These are phyloP conservation scores for Whalleya microplaca DNA, from an alignment of 2,329 filamentous ascomycete genomes.

Conservation along the genomic window DNA sequence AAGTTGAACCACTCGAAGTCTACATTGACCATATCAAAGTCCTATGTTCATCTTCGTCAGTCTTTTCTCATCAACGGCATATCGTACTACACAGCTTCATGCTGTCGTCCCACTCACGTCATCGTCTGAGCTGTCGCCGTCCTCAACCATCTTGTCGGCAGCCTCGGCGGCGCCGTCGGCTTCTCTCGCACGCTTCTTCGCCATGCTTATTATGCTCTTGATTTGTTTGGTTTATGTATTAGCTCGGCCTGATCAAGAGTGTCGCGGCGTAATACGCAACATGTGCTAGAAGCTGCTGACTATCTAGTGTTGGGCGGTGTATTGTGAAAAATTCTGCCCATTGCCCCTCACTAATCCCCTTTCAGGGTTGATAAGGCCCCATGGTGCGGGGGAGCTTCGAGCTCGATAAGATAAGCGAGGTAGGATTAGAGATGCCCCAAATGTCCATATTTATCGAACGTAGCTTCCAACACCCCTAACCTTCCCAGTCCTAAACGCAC, in stretches of 20 bases:
- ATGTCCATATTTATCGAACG: no score
- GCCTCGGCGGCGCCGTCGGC: slow-evolving; percentile 49
- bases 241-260: background rate
- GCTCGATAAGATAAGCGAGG: slow-evolving; percentile 20
- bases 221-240: background rate
- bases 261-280: background rate
- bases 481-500: no score
- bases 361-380: slow-evolving; percentile 33
- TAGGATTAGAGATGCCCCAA: background rate
- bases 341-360: slow-evolving; percentile 47
- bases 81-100: background rate
- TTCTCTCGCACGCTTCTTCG: slow-evolving; percentile 56
- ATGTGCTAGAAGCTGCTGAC: background rate
- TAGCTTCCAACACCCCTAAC: no score
- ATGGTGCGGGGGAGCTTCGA: slow-evolving; percentile 1
- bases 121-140: slow-evolving; percentile 54
- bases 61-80: background rate
- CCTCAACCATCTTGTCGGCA: slow-evolving; percentile 52
- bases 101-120: slow-evolving; percentile 44
- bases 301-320: slow-evolving; percentile 26
- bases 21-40: slow-evolving; percentile 89
- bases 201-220: slow-evolving; percentile 42
- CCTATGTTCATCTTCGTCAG: slow-evolving; percentile 52
- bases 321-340: slow-evolving; percentile 40
- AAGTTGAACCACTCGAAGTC: slow-evolving; percentile 99